A percentile compares a stretch with the other conserved stretches of the same genome.
Conservation (phyloP, 331 rosid species). For the Acacia concinna region DNA sequence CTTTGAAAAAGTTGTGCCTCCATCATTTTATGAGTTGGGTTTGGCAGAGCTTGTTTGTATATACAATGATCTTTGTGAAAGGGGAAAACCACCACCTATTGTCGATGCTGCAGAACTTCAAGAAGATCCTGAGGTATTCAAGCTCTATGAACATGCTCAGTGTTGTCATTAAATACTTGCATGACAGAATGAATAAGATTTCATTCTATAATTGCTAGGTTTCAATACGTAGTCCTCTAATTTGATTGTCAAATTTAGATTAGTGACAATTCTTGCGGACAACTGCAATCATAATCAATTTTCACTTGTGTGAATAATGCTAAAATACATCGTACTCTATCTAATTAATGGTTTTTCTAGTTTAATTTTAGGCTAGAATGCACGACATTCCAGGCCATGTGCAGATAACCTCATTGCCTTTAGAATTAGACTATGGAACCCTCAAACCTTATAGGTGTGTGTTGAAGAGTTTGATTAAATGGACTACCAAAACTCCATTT, state of each 20-base stretch:
- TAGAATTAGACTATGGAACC: background rate
- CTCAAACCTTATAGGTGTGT: background rate
- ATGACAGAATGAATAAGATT: constrained; percentile 24
- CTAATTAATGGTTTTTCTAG: background rate
- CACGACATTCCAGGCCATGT: background rate
- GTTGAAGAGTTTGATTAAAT: background rate
- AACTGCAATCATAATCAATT: background rate
- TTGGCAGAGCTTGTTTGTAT: constrained; percentile 60
- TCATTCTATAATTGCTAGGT: background rate
- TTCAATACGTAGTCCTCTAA: background rate
- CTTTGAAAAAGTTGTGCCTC: constrained; percentile 68
- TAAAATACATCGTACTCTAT: background rate
- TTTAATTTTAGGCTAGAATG: background rate
- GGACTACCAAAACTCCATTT: background rate
- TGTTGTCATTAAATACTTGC: constrained; percentile 18
- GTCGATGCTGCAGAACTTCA: constrained; percentile 75
- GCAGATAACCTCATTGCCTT: background rate
- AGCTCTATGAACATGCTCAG: constrained; percentile 26
- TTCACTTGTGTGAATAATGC: background rate
- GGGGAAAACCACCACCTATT: constrained; percentile 64
- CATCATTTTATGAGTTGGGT: constrained; percentile 70
- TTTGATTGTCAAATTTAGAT: background rate
- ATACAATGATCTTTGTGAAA: constrained; percentile 62
- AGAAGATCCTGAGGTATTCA: constrained; percentile 65
- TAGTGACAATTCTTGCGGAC: background rate